Evolutionary conservation across 2,329 filamentous ascomycete genomes (phyloP).

Genomic region (Colletotrichum scovillei): DNA sequence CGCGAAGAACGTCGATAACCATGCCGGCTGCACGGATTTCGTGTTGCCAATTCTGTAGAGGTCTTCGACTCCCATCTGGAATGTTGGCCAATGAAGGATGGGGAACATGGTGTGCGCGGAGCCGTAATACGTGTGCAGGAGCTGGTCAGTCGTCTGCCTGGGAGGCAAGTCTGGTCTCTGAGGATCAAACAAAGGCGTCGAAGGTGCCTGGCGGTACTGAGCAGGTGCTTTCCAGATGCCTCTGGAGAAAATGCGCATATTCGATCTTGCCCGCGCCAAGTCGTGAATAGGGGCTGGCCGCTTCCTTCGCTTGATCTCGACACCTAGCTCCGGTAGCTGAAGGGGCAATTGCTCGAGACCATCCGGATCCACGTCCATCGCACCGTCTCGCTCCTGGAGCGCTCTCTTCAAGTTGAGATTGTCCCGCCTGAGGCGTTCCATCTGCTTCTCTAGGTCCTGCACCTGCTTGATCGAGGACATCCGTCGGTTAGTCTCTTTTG

Average conservation of each 20-base stretch:
- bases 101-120: constrained; percentile 85
- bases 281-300: constrained; percentile 73
- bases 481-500: constrained; percentile 96
- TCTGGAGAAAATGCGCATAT: constrained; percentile 78
- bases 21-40: constrained; percentile 72
- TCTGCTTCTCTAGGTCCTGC: constrained; percentile 94
- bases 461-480: constrained; percentile 99
- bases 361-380: constrained; percentile 62
- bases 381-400: constrained; percentile 62
- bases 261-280: constrained; percentile 76
- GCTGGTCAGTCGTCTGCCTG: constrained; percentile 74
- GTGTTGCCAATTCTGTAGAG: constrained; percentile 76
- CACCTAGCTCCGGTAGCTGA: constrained; percentile 73
- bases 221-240: constrained; percentile 85
- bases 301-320: constrained; percentile 72
- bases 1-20: constrained; percentile 84
- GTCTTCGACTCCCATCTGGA: constrained; percentile 79
- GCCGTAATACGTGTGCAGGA: constrained; percentile 80
- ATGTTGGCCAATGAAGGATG: constrained; percentile 88
- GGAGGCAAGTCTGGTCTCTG: constrained; percentile 76
- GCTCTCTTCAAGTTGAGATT: constrained; percentile 79
- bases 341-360: constrained; percentile 61
- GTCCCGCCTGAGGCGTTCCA: constrained; percentile 82
- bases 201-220: constrained; percentile 68
- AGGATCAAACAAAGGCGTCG: constrained; percentile 58